Base-by-base conservation (phyloP, 192 early-diverging fungal genomes). In the Glomus cerebriforme region DNA sequence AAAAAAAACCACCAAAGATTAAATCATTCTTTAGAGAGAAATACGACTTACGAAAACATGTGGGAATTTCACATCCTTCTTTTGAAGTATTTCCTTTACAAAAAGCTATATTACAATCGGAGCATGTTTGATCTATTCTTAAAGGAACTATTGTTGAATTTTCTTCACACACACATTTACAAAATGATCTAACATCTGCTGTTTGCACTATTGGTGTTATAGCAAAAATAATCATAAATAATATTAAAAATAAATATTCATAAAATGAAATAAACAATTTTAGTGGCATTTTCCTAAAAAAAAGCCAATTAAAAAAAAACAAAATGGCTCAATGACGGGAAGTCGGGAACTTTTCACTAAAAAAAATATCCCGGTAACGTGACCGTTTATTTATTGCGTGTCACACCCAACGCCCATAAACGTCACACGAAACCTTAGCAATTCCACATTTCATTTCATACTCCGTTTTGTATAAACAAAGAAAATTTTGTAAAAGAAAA, bases 111-210 rank as follows among this genome's bases (percentile, higher is more conserved):
- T 47, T 73, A 58, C 71, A 73, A 31, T 73, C 49, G n/a, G 45
- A 24, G 58, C 71, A 73, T 49, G 27, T 7, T 58, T 73, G 24
- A 31, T 27, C 47, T 2, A 43, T 24, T 15, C 26, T 31, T 54
- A 73, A 73, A 27, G 71, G 17, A 31, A n/a, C 27, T 19, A 54
- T 73, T 27, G 71, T 73, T 47, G 71, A 26, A 58, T 17, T 73
- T 49, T 73, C 47, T 9, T 26, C 49, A 32, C 71, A 73, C 9
- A 58, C 43, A 58, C 71, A 73, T 58, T 73, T 73, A 58, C 71
- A 73, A 58, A 73, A 73, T 26, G 71, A 73, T 19, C 4, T 73
- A 49, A 73, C 49, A 32, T 73, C 45, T 27, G 71, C 71, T 2
- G 65, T 9, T 19, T 67, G 19, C 7, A 34, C 32, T 15, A 67